Evolutionary conservation across 192 early-diverging fungal species (phyloP), one percentile per base, ranked within the genome.

Genomic region (Rhizophagus sp.): DNA sequence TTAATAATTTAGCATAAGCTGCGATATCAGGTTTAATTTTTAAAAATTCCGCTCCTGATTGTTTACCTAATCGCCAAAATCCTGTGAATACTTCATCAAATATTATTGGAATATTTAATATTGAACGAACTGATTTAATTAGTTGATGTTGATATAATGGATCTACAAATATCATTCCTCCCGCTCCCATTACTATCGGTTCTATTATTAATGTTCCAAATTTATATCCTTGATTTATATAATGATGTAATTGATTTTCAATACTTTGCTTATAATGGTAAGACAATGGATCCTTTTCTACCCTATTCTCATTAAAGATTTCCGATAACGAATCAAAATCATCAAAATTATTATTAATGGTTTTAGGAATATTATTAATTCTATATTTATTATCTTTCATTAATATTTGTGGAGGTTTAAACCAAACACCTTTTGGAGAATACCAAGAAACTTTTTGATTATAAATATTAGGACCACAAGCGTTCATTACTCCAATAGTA

Each of bases 61-160:
- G 79, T 27, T 87, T 73, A 8, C 93, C 93, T 7, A 93, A 87
- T 36, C 94, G 83, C 83, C 89, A 91, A 84, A 92, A 87, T 49
- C 94, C 94, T 34, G 89, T 88, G 83, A 94, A 94, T 17, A 96
- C 93, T 81, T 96, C 95, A 83, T 96, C 95, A 83, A 90, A 94
- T 25, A 96, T 90, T 15, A 95, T 87, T 57, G 94, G 92, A 10
- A 93, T 30, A n/a, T 27, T 27, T 17, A 39, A 65, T 19, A 52
- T 52, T 5, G 50, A 52, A 52, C 88, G 65, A 22, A 89, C 87
- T 17, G 85, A 83, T 33, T 89, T 84, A 17, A 93, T 85, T n/a
- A 96, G 72, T 39, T 79, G 80, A n/a, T 85, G 84, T 73, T 95
- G 94, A 84, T 93, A 96, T 12, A 91, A 83, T 27, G 95, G 95